Evolutionary conservation across 208 protist species (phyloP), one percentile per base, ranked within the genome.

Genomic region (Acanthamoeba sp.): DNA sequence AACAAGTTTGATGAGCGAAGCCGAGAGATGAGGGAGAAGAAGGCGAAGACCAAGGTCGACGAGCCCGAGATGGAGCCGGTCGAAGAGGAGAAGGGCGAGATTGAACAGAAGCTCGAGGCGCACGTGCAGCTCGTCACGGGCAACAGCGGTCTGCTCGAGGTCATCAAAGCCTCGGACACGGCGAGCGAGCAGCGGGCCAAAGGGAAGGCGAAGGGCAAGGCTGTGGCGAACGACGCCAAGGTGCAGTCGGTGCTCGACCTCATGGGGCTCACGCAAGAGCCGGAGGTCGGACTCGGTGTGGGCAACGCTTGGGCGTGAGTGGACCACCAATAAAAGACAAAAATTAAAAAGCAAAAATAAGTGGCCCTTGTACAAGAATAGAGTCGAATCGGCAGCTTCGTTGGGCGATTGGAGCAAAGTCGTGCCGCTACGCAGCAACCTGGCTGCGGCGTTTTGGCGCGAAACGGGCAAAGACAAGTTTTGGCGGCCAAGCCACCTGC

Each of bases 1-100:
- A 82, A 82, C 40, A 82, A 82, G 73, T 82, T 82, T 50, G 73
- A 82, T 22, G 73, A 82, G 73, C 20, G 20, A 50, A 82, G 73
- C 38, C 34, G 32, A 20, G 38, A 82, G 40, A 24, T 24, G 73
- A 82, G 73, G 45, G 45, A 7, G 71, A 50, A 85, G 76, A 42
- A n/a, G 1, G n/a, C 32, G 38, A 4, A 48, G 40, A 27, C 14
- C 38, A 50, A 29, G 71, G 38, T 2, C 6, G 24, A 29, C 6
- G 64, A 71, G 27, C 14, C 29, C 27, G 64, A 71, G 40, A 82
- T 82, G 73, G 40, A 82, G 20, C 20, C 24, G 40, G 40, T 50
- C 2, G 73, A 59, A n/a, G 48, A 78, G n/a, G 76, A 85, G 20
- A 85, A 85, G 76, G 48, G 29, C 48, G 76, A 85, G 45, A 85